Evolutionary conservation across 257 asterid species (phyloP).

Genomic region (Oldenlandia corymbosa): DNA sequence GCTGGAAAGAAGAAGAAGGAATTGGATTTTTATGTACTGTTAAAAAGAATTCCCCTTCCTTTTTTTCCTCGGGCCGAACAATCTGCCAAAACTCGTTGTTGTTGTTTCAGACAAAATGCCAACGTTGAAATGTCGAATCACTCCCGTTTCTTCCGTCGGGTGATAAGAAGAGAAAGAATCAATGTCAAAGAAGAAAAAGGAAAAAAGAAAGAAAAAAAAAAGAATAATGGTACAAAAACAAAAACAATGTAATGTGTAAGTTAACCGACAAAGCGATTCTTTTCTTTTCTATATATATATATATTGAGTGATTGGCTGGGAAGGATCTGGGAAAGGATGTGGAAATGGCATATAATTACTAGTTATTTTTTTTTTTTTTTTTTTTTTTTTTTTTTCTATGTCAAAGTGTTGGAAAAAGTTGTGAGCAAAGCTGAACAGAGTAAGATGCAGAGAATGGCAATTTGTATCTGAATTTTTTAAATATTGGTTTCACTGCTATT

Average conservation of each 20-base stretch:
- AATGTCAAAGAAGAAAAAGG: constrained; percentile 1
- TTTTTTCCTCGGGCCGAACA: neutral
- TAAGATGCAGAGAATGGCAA: neutral
- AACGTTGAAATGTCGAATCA: neutral
- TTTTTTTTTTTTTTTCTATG: neutral
- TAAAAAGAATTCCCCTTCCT: neutral
- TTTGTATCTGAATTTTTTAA: neutral
- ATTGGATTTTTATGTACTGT: neutral
- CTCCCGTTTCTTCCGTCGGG: constrained; percentile 9
- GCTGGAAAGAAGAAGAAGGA: too few relatives aligned
- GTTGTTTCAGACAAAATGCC: neutral
- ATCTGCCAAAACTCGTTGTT: neutral
- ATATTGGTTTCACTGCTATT: too few relatives aligned
- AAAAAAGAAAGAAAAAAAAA: neutral
- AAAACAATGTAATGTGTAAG: neutral
- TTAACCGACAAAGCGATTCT: constrained; percentile 11
- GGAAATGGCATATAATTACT: neutral
- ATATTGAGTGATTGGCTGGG: neutral
- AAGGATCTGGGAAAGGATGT: constrained; percentile 10
- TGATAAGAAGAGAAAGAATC: neutral
- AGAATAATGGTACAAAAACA: too few relatives aligned
- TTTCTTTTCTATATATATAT: neutral
- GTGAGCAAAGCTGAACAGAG: constrained; percentile 1
- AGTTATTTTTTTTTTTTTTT: neutral
- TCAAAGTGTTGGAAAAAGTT: neutral